Base-by-base conservation (phyloP, 2,329 filamentous ascomycete species). In the Hypoxylon sp. region DNA sequence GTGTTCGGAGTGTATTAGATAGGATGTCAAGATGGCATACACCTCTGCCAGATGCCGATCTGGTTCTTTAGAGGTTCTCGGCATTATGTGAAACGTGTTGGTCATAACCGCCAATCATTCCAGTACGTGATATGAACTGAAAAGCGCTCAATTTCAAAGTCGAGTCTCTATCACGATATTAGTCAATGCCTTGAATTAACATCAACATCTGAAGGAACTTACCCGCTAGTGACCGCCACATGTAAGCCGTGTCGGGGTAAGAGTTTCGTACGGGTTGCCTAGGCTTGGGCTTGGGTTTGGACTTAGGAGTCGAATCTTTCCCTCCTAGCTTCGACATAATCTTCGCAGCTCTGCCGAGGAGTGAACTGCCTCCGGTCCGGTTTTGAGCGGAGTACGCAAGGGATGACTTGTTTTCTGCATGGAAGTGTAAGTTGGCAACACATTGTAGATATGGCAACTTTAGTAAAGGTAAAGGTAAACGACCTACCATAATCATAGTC, bases 291-390 rank as follows among this genome's bases (percentile, higher is more conserved):
- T 51, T 70, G 10, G 52, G 31, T 58, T 70, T 68, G 11, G 63
- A 21, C 39, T 69, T 55, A 2, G 57, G 46, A 7, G 58, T 54
- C 31, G 65, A 64, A 6, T 62, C 50, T 27, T 65, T 73, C 0
- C 59, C 42, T 24, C 42, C 62, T 11, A 75, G 47, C 56, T 73
- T 76, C 6, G 73, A 67, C 62, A 73, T 73, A 21, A 71, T 58
- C 35, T 56, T 57, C 17, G 69, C 46, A 27, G 70, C 65, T n/a
- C 65, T 69, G 19, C 59, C 66, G 60, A 68, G 51, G 31, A 62
- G 39, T 6, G 61, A 67, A 17, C 39, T 65, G 32, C 51, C 32
- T 11, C 55, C 54, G 2, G 55, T 44, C 56, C 13, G 39, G 15
- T 46, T 59, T 21, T 55, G 48, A 10, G 48, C 52, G 31, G 63